Evolutionary conservation across 345 rosid species (phyloP).

Genomic region (Psidium friedrichsthalianum): DNA sequence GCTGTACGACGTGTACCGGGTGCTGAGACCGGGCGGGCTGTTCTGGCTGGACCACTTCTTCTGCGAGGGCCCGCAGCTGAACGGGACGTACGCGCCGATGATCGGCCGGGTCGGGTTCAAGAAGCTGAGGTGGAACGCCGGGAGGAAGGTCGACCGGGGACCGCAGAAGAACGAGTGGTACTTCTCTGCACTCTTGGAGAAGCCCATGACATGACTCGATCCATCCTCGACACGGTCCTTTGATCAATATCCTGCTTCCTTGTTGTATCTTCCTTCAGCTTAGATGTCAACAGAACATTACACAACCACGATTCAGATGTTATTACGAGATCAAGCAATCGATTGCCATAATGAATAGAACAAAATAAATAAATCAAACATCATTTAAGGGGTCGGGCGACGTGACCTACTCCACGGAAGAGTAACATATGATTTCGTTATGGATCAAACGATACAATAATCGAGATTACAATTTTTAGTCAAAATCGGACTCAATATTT

Average conservation of each 20-base stretch:
- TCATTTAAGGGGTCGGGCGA: too few species aligned
- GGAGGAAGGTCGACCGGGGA: slow-evolving; percentile 26
- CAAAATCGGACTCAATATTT: background rate
- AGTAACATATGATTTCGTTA: too few species aligned
- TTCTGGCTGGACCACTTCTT: slow-evolving; percentile 50
- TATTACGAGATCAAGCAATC: too few species aligned
- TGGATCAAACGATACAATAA: too few species aligned
- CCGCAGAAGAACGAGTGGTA: slow-evolving; percentile 23
- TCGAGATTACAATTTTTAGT: background rate
- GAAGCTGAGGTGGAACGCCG: slow-evolving; percentile 32
- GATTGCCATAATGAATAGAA: too few species aligned
- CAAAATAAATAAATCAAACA: too few species aligned
- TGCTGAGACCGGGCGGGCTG: slow-evolving; percentile 45
- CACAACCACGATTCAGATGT: too few species aligned
- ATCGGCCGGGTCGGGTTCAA: slow-evolving; percentile 24
- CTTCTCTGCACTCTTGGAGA: slow-evolving; percentile 39
- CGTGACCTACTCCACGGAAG: too few species aligned
- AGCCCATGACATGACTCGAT: slow-evolving; percentile 19
- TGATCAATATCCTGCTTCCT: background rate
- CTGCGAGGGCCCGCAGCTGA: slow-evolving; percentile 36
- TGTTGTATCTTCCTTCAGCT: background rate
- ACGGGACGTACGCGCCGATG: slow-evolving; percentile 28
- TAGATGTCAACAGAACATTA: background rate
- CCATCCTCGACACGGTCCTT: background rate
- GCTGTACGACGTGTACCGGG: slow-evolving; percentile 31